These are phyloP conservation scores for Phytophthora sp. DNA, from an alignment of 352 stramenopile genomes.

Conservation along the genomic window DNA sequence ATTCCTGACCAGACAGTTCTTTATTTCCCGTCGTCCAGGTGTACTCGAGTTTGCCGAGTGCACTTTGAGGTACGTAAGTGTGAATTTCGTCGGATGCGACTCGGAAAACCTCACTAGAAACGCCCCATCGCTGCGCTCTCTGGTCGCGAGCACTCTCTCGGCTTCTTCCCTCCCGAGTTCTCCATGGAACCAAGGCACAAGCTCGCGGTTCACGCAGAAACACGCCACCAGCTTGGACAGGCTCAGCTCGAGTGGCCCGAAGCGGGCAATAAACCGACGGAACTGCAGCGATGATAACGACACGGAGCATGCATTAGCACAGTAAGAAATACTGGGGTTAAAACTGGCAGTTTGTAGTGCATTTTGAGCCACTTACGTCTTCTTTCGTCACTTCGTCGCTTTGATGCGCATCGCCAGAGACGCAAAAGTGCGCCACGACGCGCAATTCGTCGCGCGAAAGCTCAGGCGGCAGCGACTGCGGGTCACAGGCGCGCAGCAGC, in stretches of 20 bases:
- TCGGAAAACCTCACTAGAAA: slow-evolving; percentile 86
- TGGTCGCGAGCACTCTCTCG: slow-evolving; percentile 44
- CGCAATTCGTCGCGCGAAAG: slow-evolving; percentile 68
- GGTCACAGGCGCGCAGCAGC: slow-evolving; percentile 49
- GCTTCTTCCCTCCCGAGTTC: slow-evolving; percentile 55
- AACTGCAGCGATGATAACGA: slow-evolving; percentile 46
- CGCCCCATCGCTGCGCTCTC: slow-evolving; percentile 53
- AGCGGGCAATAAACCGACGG: slow-evolving; percentile 66
- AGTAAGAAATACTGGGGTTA: not conserved
- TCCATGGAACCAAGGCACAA: slow-evolving; percentile 82
- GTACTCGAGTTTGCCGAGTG: slow-evolving; percentile 39
- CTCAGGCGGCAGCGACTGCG: slow-evolving; percentile 38
- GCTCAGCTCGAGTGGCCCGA: slow-evolving; percentile 66
- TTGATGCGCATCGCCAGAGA: slow-evolving; percentile 50
- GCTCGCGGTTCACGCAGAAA: slow-evolving; percentile 61
- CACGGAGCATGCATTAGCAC: slow-evolving; percentile 7
- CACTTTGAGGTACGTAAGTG: slow-evolving; percentile 80
- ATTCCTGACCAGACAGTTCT: slow-evolving; percentile 80
- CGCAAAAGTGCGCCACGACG: slow-evolving; percentile 59
- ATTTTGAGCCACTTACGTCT: slow-evolving; percentile 38
- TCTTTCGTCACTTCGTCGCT: slow-evolving; percentile 50
- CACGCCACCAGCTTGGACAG: slow-evolving; percentile 67
- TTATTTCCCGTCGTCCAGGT: slow-evolving; percentile 57
- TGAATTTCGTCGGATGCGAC: slow-evolving; percentile 79
- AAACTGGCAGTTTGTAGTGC: not conserved